A percentile compares a stretch with the other conserved stretches of the same genome.
Evolutionary conservation across 164 flowering plant genomes (phyloP).

Genomic region (Santalum album): DNA sequence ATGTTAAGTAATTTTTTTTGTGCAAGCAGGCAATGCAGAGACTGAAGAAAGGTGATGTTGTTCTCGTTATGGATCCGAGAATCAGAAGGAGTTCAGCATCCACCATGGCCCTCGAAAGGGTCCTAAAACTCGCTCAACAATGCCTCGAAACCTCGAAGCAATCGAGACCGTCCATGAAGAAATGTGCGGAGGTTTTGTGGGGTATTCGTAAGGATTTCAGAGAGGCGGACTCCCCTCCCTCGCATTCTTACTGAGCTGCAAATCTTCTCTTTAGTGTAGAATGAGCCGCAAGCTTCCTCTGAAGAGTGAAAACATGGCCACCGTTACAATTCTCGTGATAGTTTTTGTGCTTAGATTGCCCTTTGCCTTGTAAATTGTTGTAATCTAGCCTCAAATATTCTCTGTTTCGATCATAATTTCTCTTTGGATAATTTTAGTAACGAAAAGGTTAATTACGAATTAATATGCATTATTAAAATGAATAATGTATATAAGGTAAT

Average conservation of each 20-base stretch:
- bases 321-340: too few relatives aligned
- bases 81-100: slow-evolving; percentile 46
- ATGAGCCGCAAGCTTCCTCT: too few relatives aligned
- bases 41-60: slow-evolving; percentile 40
- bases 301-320: too few relatives aligned
- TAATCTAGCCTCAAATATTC: too few relatives aligned
- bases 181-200: slow-evolving; percentile 62
- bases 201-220: slow-evolving; percentile 36
- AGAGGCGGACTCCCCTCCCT: slow-evolving; percentile 16
- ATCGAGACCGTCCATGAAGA: slow-evolving; percentile 56
- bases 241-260: slow-evolving; percentile 18
- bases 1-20: not conserved
- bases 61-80: slow-evolving; percentile 50
- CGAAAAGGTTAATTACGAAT: too few relatives aligned
- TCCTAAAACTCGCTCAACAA: slow-evolving; percentile 43
- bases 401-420: too few relatives aligned
- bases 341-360: too few relatives aligned
- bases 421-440: too few relatives aligned
- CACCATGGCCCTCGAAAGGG: slow-evolving; percentile 31
- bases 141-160: slow-evolving; percentile 46
- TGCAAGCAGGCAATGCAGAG: slow-evolving; percentile 53
- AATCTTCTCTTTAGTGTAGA: slow-evolving; percentile 1
- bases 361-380: too few relatives aligned
- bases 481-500: too few relatives aligned
- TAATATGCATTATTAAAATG: too few relatives aligned